Conservation (phyloP, 169 alveolate species). For the Prorocentrum cordatum region DNA sequence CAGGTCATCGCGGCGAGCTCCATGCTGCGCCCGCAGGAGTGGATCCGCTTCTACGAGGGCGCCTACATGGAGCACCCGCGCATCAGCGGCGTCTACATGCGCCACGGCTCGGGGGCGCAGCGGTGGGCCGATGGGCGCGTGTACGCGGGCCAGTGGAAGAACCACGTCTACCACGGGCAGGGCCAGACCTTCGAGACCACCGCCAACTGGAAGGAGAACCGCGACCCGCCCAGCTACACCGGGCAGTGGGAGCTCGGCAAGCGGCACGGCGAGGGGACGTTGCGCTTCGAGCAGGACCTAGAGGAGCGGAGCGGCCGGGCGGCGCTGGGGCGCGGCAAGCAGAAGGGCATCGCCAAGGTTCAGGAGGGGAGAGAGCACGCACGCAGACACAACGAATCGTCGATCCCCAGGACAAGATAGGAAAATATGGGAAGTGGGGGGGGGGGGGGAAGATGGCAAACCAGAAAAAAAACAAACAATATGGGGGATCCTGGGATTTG, state of each 20-base stretch:
- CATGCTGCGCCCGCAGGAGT: not conserved
- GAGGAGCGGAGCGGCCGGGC: not conserved
- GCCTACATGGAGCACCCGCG: not conserved
- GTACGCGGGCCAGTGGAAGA: not conserved
- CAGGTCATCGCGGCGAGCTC: not conserved
- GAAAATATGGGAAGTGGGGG: no score
- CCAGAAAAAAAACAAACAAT: no score
- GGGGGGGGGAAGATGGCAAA: no score
- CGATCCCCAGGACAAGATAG: not conserved
- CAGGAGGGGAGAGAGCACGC: no score
- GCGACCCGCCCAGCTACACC: not conserved
- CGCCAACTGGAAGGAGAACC: not conserved
- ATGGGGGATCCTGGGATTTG: no score
- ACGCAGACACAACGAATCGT: no score
- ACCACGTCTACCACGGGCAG: not conserved
- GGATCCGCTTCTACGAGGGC: conserved; percentile 6
- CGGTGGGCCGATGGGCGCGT: conserved; percentile 5
- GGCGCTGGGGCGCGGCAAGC: no score
- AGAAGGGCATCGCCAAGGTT: no score
- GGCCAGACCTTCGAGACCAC: not conserved
- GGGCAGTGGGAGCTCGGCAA: not conserved
- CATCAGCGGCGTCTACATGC: not conserved
- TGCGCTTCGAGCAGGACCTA: not conserved
- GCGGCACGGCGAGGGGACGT: not conserved
- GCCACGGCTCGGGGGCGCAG: not conserved